Evolutionary conservation across 2,329 filamentous ascomycete genomes (phyloP).

Genomic region (Trichoderma cornu-damae): DNA sequence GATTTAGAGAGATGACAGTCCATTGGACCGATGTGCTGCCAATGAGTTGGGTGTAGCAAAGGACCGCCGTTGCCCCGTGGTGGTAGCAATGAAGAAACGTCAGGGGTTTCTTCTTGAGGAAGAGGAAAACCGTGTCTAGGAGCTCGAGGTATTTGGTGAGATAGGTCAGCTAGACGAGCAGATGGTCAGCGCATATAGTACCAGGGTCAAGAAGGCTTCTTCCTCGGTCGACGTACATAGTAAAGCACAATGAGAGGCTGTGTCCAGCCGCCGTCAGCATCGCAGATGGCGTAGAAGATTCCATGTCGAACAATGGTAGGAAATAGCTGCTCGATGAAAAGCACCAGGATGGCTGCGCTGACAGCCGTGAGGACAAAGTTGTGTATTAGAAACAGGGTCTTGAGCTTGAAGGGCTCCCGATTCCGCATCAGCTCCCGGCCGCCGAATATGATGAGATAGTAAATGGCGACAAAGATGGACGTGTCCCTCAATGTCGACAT

Average conservation of each 20-base stretch:
- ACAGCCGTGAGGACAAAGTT: slow-evolving; percentile 79
- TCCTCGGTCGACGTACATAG: slow-evolving; percentile 57
- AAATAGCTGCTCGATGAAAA: slow-evolving; percentile 77
- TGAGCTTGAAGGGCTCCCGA: slow-evolving; percentile 69
- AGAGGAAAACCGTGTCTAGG: slow-evolving; percentile 80
- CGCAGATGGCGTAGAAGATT: slow-evolving; percentile 75
- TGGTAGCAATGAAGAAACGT: slow-evolving; percentile 94
- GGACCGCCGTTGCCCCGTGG: slow-evolving; percentile 80
- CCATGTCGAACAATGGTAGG: slow-evolving; percentile 68
- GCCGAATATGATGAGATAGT: slow-evolving; percentile 80
- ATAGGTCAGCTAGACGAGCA: slow-evolving; percentile 73
- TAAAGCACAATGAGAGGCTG: slow-evolving; percentile 77
- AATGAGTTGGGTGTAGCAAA: slow-evolving; percentile 85
- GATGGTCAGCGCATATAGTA: slow-evolving; percentile 18
- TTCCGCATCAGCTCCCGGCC: slow-evolving; percentile 79
- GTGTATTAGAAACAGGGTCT: slow-evolving; percentile 76
- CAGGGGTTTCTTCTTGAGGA: slow-evolving; percentile 91
- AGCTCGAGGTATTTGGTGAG: slow-evolving; percentile 86
- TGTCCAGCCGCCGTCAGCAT: slow-evolving; percentile 65
- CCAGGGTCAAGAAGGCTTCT: neutral
- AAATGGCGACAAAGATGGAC: slow-evolving; percentile 63
- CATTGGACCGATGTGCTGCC: slow-evolving; percentile 80
- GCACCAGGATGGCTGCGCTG: slow-evolving; percentile 63
- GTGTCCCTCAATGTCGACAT: slow-evolving; percentile 75
- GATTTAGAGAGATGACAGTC: slow-evolving; percentile 78